phyloP scores from a whole-genome alignment of 2,329 filamentous ascomycete genomes.

The Colletotrichum incanum region DNA sequence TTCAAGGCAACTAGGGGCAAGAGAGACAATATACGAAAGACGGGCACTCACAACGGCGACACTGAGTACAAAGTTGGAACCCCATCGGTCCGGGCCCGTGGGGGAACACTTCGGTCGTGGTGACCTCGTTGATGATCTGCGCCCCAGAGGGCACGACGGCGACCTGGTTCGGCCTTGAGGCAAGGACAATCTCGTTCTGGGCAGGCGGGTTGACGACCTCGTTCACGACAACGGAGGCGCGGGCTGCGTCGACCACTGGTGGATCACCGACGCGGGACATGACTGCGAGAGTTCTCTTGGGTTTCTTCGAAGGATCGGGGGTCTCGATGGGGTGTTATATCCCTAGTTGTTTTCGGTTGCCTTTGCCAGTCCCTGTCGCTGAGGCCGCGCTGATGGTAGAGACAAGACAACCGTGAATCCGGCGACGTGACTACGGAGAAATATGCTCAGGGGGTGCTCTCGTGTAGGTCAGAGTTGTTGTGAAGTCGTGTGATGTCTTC shows the following conservation, averaged over 20 bases:
- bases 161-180: background rate
- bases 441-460: background rate
- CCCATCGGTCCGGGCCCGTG: constrained; percentile 7
- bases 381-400: background rate
- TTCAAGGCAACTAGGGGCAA: background rate
- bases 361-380: background rate
- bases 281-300: background rate
- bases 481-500: constrained; percentile 11
- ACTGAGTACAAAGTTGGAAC: constrained; percentile 11
- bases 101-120: background rate
- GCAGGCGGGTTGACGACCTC: background rate
- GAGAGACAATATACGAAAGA: background rate
- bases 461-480: background rate
- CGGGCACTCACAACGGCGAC: constrained; percentile 10
- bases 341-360: background rate
- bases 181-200: constrained; percentile 3
- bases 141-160: background rate
- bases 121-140: constrained; percentile 8
- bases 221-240: constrained; percentile 10
- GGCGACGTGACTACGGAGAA: background rate
- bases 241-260: background rate
- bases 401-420: background rate
- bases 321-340: background rate
- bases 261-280: background rate
- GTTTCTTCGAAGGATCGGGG: background rate